Conservation (phyloP, 2,329 filamentous ascomycete genomes). For the Metarhizium brunneum region DNA sequence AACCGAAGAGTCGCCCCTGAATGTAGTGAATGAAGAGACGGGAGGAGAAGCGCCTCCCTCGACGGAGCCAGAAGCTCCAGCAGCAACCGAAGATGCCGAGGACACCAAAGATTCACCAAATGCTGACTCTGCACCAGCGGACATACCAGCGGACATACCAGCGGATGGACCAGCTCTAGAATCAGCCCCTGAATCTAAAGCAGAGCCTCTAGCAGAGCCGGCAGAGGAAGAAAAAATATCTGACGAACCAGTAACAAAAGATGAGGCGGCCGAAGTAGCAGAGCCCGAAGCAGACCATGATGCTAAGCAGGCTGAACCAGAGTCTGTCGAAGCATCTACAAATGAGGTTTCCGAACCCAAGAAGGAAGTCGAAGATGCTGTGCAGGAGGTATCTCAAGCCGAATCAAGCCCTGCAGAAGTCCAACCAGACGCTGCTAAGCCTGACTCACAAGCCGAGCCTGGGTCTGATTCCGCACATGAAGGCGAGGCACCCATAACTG, state of each 20-base stretch:
- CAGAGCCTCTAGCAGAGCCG: neutral
- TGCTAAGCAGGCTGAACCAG: neutral
- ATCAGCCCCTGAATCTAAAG: neutral
- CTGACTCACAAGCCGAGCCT: neutral
- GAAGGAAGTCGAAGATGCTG: neutral
- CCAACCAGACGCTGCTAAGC: neutral
- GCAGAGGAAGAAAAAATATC: neutral
- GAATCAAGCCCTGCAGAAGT: neutral
- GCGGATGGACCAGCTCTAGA: neutral
- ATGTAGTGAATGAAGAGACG: neutral
- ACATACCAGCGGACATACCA: neutral
- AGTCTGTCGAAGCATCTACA: neutral
- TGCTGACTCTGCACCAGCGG: neutral
- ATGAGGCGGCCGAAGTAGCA: neutral
- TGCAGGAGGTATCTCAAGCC: neutral
- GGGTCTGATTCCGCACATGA: neutral
- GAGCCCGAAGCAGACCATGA: neutral
- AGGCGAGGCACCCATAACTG: neutral
- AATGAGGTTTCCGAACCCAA: neutral
- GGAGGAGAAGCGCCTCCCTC: neutral
- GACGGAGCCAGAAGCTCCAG: neutral
- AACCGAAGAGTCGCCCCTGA: neutral
- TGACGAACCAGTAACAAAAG: neutral
- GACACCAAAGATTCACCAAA: neutral
- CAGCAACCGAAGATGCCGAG: neutral